Percentiles rank a stretch among this genome's conserved stretches.
Conservation (phyloP, 257 asterid species). For the Gardenia jasminoides region DNA sequence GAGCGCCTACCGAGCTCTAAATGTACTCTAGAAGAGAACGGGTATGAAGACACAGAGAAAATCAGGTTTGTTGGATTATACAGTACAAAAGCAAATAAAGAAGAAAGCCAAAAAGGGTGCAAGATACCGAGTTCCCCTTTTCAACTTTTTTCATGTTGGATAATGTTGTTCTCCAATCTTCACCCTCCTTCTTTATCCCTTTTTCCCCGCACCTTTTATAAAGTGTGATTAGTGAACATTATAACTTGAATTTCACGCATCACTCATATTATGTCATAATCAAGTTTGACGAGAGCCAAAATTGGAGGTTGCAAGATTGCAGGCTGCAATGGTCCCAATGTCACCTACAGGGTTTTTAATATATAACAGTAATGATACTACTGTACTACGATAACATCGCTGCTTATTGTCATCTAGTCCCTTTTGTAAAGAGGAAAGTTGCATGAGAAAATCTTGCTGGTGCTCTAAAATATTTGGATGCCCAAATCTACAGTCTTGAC, state of each 20-base stretch:
- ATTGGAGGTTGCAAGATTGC: slow-evolving; percentile 1
- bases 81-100: slow-evolving; percentile 13
- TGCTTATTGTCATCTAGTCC: slow-evolving; percentile 6
- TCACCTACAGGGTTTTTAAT: neutral
- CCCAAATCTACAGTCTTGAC: slow-evolving; percentile 26
- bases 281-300: slow-evolving; percentile 11
- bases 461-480: slow-evolving; percentile 28
- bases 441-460: slow-evolving; percentile 17
- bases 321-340: slow-evolving; percentile 10
- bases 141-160: slow-evolving; percentile 5
- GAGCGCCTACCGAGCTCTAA: slow-evolving; percentile 5
- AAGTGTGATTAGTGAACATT: slow-evolving; percentile 3
- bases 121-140: slow-evolving; percentile 13
- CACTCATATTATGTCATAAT: neutral
- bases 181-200: neutral
- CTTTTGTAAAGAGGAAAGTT: slow-evolving; percentile 6
- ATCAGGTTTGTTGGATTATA: slow-evolving; percentile 12
- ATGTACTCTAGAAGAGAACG: slow-evolving; percentile 13
- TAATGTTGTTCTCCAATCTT: neutral
- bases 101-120: slow-evolving; percentile 12
- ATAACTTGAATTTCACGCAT: slow-evolving; percentile 22
- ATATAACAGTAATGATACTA: neutral
- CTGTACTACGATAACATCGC: neutral
- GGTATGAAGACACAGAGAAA: neutral
- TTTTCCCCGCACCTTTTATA: neutral